A percentile compares a stretch with the other conserved stretches of the same genome.
Evolutionary conservation across 768 basidiomycete genomes (phyloP).

Genomic region (Hypholoma sublateritium): DNA sequence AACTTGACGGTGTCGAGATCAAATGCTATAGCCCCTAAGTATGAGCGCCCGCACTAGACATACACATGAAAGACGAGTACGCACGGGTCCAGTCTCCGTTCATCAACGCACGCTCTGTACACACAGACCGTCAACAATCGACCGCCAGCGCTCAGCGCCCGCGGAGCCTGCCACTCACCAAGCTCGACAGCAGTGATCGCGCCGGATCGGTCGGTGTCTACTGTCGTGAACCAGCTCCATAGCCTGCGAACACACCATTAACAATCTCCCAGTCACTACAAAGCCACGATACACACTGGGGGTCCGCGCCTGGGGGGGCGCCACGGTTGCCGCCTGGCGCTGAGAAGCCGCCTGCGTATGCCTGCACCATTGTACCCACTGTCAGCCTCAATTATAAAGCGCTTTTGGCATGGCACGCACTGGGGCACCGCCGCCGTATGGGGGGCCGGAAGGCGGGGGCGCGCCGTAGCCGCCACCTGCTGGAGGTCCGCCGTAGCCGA

Average conservation of each 20-base stretch:
- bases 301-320: conserved; percentile 69
- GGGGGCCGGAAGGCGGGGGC: background rate
- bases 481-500: conserved; percentile 23
- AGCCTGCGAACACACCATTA: conserved; percentile 39
- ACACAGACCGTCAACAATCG: background rate
- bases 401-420: background rate
- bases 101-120: conserved; percentile 45
- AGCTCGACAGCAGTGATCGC: conserved; percentile 65
- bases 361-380: conserved; percentile 16
- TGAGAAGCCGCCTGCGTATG: conserved; percentile 40
- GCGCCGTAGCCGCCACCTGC: conserved; percentile 5
- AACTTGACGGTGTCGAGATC: conserved; percentile 87
- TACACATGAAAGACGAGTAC: conserved; percentile 25
- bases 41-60: background rate
- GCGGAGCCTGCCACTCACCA: conserved; percentile 42
- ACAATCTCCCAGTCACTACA: background rate
- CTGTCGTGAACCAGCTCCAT: conserved; percentile 71
- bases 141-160: background rate
- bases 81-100: conserved; percentile 77
- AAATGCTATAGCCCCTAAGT: conserved; percentile 49
- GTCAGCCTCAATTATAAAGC: background rate
- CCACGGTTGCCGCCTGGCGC: conserved; percentile 34
- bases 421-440: conserved; percentile 17
- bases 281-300: conserved; percentile 52
- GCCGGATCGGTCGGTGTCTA: conserved; percentile 71